A percentile compares a stretch with the other conserved stretches of the same genome.
Evolutionary conservation across 2,329 filamentous ascomycete genomes (phyloP).

Genomic region (Ophiostoma montium): DNA sequence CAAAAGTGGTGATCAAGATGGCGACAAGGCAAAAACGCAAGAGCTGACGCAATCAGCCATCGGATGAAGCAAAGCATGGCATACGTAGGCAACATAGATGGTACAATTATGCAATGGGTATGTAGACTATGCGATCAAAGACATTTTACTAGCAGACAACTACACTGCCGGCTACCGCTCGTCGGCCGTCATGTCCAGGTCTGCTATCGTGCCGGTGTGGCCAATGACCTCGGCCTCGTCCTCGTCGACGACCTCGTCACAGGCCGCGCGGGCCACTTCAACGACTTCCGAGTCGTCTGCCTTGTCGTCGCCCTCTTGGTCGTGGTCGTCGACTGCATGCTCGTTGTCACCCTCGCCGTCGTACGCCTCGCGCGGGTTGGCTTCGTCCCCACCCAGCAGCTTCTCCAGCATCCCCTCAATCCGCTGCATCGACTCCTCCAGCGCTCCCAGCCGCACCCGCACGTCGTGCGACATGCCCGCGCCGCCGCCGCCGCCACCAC

Average conservation of each 20-base stretch:
- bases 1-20: no score
- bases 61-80: neutral
- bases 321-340: neutral
- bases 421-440: constrained; percentile 34
- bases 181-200: constrained; percentile 12
- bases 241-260: constrained; percentile 11
- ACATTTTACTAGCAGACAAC: no score
- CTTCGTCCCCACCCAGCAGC: constrained; percentile 11
- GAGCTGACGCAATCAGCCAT: neutral
- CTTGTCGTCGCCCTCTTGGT: neutral
- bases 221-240: constrained; percentile 6
- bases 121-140: no score
- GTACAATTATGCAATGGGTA: no score
- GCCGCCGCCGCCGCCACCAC: neutral
- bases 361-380: neutral
- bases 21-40: no score
- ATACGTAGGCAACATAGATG: no score
- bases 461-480: constrained; percentile 22
- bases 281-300: constrained; percentile 14
- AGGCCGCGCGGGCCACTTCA: neutral
- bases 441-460: constrained; percentile 27
- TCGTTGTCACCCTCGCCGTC: neutral
- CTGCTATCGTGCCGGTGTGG: constrained; percentile 12
- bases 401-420: constrained; percentile 20
- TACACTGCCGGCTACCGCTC: constrained; percentile 2